Base-by-base conservation (phyloP, 805 yeast species). In the Wickerhamiella azymoides region DNA sequence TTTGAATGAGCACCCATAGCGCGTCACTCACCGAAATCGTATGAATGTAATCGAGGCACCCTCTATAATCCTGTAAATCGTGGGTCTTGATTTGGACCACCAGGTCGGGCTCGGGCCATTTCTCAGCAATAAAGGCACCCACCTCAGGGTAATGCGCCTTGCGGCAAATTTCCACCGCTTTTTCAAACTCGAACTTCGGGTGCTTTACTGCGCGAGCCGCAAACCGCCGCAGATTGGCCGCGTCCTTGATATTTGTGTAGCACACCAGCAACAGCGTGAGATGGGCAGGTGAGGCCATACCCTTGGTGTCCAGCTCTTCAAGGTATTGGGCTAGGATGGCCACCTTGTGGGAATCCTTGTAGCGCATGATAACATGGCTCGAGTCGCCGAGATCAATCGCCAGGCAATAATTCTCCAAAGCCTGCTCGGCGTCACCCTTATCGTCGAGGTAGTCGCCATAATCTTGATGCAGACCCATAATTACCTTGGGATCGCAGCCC, bases 261-360 rank as follows among this genome's bases (percentile, higher is more conserved):
- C 89, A 77, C 49, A 89, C 80, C 21, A 88, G 62, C 36, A 88
- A 66, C 21, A 89, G 62, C 0, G 95, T 86, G 5, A 85, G 71
- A 60, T 89, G 96, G 57, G 86, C 93, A 26, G 75, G 69, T n/a
- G 74, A 73, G 0, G 94, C 79, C 11, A 71, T 52, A 2, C 72
- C 70, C 37, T 68, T 60, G 7, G 70, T 70, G 45, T 81, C 67
- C 51, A 86, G 66, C 10, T 72, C 72, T 58, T 76, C 77, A 28
- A 86, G 63, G 51, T 80, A 86, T 36, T 67, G 66, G 0, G 84
- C 71, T 54, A 88, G 63, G 49, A 74, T 74, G 25, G 68, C 65
- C 1, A 84, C 81, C 47, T 80, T 79, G 6, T 83, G 76, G 17
- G 85, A 79, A 49, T 80, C 93, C 51, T 81, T 79, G 60, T 80